Percentiles rank a stretch among this genome's conserved stretches.
Evolutionary conservation across 2,329 filamentous ascomycete genomes (phyloP).

Genomic region (Tolypocladium inflatum): DNA sequence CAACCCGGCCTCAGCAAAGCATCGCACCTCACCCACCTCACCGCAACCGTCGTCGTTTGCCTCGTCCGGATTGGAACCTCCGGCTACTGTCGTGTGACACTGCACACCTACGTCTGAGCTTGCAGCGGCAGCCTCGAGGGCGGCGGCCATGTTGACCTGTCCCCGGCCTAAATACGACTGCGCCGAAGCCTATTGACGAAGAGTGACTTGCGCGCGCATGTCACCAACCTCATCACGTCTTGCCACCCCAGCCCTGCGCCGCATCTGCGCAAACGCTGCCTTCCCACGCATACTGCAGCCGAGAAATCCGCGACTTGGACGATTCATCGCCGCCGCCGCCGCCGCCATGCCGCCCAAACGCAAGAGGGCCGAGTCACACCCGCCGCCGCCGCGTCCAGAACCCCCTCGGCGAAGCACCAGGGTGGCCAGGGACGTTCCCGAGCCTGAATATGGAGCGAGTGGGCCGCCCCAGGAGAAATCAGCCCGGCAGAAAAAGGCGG

Average conservation of each 20-base stretch:
- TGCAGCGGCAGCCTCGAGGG: too few species aligned
- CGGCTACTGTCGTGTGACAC: not conserved
- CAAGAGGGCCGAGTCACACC: constrained; percentile 19
- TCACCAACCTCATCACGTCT: not conserved
- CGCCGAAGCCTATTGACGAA: too few species aligned
- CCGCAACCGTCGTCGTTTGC: not conserved
- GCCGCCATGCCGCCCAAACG: constrained; percentile 28
- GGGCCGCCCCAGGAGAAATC: not conserved
- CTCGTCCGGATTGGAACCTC: not conserved
- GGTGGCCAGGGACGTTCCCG: constrained; percentile 6
- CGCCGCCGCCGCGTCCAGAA: constrained; percentile 10
- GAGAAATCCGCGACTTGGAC: not conserved
- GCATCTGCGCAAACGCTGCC: not conserved
- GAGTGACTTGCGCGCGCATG: not conserved
- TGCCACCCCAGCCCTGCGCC: not conserved
- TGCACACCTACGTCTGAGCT: too few species aligned
- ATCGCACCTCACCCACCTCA: too few species aligned
- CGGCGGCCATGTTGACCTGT: too few species aligned
- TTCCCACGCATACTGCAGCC: not conserved
- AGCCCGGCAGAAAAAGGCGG: not conserved
- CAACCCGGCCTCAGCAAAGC: too few species aligned
- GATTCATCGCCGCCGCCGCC: not conserved
- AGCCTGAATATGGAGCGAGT: not conserved
- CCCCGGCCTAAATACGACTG: too few species aligned
- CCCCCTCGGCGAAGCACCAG: constrained; percentile 16